Percentiles rank a stretch among this genome's conserved stretches.
phyloP scores from a whole-genome alignment of 805 yeast species.

The Priceomyces castillae region DNA sequence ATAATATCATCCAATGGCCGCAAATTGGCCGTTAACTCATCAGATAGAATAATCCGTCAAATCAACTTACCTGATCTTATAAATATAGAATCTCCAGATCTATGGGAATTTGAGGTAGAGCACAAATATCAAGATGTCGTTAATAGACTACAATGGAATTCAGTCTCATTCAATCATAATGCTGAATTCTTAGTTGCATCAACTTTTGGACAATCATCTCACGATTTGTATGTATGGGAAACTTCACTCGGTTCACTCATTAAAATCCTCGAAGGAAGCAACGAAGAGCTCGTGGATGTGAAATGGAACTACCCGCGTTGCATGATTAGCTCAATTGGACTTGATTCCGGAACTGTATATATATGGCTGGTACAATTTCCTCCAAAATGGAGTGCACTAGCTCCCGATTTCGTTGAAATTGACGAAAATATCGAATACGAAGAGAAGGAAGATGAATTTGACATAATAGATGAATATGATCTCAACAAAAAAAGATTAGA shows the following conservation, averaged over 20 bases:
- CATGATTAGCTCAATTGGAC: slow-evolving; percentile 75
- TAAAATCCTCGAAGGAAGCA: slow-evolving; percentile 86
- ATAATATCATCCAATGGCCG: slow-evolving; percentile 56
- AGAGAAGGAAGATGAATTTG: slow-evolving; percentile 91
- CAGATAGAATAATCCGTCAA: slow-evolving; percentile 74
- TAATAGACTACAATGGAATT: slow-evolving; percentile 84
- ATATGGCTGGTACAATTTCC: slow-evolving; percentile 81
- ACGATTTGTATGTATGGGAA: slow-evolving; percentile 91
- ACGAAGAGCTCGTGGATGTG: slow-evolving; percentile 80
- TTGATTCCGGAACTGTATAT: slow-evolving; percentile 80
- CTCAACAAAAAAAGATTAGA: slow-evolving; percentile 58
- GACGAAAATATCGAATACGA: slow-evolving; percentile 87
- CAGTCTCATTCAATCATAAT: slow-evolving; percentile 68
- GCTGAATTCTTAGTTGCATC: slow-evolving; percentile 87
- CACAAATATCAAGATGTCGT: slow-evolving; percentile 90
- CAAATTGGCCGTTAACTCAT: slow-evolving; percentile 68
- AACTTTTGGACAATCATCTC: slow-evolving; percentile 77
- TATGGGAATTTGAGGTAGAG: slow-evolving; percentile 61
- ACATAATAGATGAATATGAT: slow-evolving; percentile 66
- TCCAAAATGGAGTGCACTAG: slow-evolving; percentile 94
- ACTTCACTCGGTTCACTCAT: slow-evolving; percentile 83
- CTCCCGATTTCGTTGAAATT: slow-evolving; percentile 93
- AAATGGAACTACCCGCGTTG: slow-evolving; percentile 83
- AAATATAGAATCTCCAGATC: slow-evolving; percentile 25
- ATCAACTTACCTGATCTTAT: slow-evolving; percentile 45